A percentile compares a stretch with the other conserved stretches of the same genome.
Conservation (phyloP, 176 grass and related monocot species). For the Zizania latifolia region DNA sequence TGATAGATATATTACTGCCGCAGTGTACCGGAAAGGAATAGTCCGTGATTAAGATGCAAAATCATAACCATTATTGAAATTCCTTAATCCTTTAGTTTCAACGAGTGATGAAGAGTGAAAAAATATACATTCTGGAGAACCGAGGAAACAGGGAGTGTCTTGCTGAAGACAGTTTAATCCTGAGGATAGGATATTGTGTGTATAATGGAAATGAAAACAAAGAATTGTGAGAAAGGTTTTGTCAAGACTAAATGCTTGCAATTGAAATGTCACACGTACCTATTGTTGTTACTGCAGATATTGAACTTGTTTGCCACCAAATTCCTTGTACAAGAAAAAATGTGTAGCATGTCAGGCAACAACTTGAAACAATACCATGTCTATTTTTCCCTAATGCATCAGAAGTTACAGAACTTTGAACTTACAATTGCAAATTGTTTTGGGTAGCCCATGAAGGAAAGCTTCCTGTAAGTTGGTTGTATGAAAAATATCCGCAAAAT, state of each 20-base stretch:
- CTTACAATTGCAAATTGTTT: conserved; percentile 65
- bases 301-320: conserved; percentile 69
- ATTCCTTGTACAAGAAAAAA: conserved; percentile 13
- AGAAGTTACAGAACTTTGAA: conserved; percentile 15
- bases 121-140: conserved; percentile 52
- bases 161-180: conserved; percentile 69
- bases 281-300: conserved; percentile 29
- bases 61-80: neutral
- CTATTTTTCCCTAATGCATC: neutral
- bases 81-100: neutral
- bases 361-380: too few relatives aligned
- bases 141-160: conserved; percentile 57
- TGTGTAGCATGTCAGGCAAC: neutral
- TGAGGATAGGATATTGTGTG: conserved; percentile 35
- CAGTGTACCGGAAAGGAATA: conserved; percentile 62
- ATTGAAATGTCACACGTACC: conserved; percentile 23
- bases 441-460: conserved; percentile 63
- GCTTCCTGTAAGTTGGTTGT: conserved; percentile 71
- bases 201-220: neutral
- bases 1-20: conserved; percentile 35
- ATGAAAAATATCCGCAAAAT: conserved; percentile 73
- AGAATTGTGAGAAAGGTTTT: neutral
- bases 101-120: conserved; percentile 3
- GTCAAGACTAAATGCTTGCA: neutral
- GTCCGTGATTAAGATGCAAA: conserved; percentile 33